Conservation (phyloP, 2,329 filamentous ascomycete genomes). For the Aspergillus vadensis region DNA sequence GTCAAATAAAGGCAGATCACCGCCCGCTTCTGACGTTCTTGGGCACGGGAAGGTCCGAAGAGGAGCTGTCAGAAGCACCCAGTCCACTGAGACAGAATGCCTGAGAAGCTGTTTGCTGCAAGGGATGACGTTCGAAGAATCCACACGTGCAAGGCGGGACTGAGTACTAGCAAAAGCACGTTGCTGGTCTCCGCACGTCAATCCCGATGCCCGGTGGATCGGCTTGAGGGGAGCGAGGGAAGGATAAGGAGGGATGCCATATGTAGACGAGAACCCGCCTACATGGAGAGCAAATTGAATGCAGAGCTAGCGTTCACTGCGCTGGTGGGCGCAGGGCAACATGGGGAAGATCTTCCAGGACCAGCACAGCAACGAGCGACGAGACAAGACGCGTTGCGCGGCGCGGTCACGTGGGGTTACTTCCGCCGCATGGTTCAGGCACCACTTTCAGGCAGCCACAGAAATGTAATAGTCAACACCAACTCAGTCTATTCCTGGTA, state of each 20-base stretch:
- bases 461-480: neutral
- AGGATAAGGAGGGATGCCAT: conserved; percentile 8
- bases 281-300: conserved; percentile 10
- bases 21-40: conserved; percentile 17
- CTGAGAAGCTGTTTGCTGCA: conserved; percentile 15
- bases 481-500: conserved; percentile 14
- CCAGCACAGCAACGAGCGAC: neutral
- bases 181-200: conserved; percentile 14
- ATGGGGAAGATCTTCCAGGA: neutral
- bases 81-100: conserved; percentile 1
- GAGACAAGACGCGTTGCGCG: conserved; percentile 32
- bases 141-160: conserved; percentile 15
- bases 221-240: conserved; percentile 3
- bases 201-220: conserved; percentile 8
- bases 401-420: conserved; percentile 36
- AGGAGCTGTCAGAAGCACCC: conserved; percentile 15
- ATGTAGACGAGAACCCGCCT: conserved; percentile 4
- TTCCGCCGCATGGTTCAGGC: neutral
- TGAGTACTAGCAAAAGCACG: conserved; percentile 4
- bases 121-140: conserved; percentile 11
- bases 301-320: neutral
- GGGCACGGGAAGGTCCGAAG: conserved; percentile 22
- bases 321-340: neutral
- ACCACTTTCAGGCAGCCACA: neutral
- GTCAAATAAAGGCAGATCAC: conserved; percentile 2